Conservation (phyloP, 2,329 filamentous ascomycete species). For the Phialocephala subalpina region DNA sequence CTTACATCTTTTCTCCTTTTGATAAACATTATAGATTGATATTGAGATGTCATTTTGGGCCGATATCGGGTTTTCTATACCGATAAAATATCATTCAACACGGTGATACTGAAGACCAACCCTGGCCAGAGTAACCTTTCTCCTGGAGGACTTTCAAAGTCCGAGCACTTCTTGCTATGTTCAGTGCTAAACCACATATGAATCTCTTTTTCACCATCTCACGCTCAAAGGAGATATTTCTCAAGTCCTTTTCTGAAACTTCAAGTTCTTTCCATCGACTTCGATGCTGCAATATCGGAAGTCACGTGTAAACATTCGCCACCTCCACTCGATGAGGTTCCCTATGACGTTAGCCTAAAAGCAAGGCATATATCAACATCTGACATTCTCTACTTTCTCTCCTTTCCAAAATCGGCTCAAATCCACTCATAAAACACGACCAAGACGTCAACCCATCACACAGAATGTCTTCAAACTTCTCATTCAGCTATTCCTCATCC, state of each 20-base stretch:
- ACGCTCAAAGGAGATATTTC: too few species aligned
- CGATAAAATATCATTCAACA: too few species aligned
- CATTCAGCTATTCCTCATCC: slow-evolving; percentile 2
- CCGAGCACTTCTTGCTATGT: too few species aligned
- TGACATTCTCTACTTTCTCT: background rate
- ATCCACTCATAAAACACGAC: background rate
- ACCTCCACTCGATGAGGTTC: background rate
- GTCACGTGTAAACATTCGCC: slow-evolving; percentile 1
- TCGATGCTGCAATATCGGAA: background rate
- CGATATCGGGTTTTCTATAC: too few species aligned
- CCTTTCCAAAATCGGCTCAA: background rate
- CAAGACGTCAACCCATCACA: background rate
- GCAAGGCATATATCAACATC: background rate
- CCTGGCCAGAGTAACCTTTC: too few species aligned
- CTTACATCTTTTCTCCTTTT: too few species aligned
- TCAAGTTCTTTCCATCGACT: background rate
- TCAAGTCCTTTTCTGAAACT: background rate
- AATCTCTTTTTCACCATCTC: too few species aligned
- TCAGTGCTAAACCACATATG: too few species aligned
- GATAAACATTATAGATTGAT: too few species aligned
- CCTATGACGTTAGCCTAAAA: slow-evolving; percentile 6
- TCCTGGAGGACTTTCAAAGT: too few species aligned
- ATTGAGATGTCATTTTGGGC: too few species aligned
- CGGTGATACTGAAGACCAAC: too few species aligned
- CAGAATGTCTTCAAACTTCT: slow-evolving; percentile 7